These are phyloP conservation scores for Psilocybe sp. DNA, from an alignment of 768 basidiomycete genomes.

Conservation along the genomic window DNA sequence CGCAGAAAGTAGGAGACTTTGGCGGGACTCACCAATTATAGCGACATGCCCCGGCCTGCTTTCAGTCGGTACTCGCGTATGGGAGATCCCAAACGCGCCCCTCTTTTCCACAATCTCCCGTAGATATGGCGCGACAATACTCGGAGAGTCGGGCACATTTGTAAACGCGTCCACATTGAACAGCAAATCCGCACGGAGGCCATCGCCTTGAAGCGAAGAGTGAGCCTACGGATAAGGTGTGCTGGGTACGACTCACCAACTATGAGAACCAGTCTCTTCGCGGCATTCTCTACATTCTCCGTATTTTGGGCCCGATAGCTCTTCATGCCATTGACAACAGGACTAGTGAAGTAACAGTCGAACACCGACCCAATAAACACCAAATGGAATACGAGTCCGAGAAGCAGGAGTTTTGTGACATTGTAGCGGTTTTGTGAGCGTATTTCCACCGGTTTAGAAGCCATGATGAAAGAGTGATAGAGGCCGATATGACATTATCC, in stretches of 20 bases:
- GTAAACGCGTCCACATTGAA: constrained; percentile 64
- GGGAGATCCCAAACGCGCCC: constrained; percentile 82
- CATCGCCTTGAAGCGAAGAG: constrained; percentile 56
- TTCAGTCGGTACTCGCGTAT: constrained; percentile 86
- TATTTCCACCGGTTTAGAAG: too few relatives aligned
- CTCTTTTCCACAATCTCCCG: constrained; percentile 61
- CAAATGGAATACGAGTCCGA: constrained; percentile 74
- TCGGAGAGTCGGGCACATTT: constrained; percentile 45
- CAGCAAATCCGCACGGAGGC: constrained; percentile 78
- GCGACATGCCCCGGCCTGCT: constrained; percentile 88
- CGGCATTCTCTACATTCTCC: constrained; percentile 35
- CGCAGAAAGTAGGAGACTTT: not conserved
- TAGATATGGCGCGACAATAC: constrained; percentile 71
- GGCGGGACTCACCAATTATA: constrained; percentile 56
- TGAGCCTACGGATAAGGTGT: not conserved
- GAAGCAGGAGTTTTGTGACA: constrained; percentile 46
- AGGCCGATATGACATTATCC: too few relatives aligned
- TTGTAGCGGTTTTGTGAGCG: constrained; percentile 31
- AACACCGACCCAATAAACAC: constrained; percentile 72
- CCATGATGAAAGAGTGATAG: too few relatives aligned
- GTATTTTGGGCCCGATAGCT: constrained; percentile 41
- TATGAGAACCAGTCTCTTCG: constrained; percentile 77
- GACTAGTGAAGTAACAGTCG: constrained; percentile 87
- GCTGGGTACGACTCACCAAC: constrained; percentile 48
- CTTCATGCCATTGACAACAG: constrained; percentile 77